These are phyloP conservation scores for Capsicum pubescens DNA, from an alignment of 257 asterid genomes.

Conservation along the genomic window DNA sequence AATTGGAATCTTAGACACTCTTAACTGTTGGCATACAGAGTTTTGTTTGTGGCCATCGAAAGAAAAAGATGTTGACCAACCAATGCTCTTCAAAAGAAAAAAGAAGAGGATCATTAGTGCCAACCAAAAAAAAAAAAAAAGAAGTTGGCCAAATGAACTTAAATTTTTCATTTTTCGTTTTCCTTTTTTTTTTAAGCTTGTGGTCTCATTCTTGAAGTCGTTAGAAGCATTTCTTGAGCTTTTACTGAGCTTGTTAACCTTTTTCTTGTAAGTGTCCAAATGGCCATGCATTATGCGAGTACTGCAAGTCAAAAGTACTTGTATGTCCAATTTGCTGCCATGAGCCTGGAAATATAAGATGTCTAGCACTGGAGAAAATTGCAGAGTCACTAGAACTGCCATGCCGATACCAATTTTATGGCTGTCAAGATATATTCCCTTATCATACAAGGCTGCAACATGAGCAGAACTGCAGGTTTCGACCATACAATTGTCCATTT, in stretches of 20 bases:
- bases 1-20: not conserved
- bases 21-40: not conserved
- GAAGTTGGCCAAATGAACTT: not conserved
- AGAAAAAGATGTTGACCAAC: not conserved
- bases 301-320: constrained; percentile 41
- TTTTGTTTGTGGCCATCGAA: not conserved
- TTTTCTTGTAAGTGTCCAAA: constrained; percentile 45
- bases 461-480: too few species aligned
- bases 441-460: too few species aligned
- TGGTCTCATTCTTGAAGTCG: not conserved
- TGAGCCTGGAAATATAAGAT: too few species aligned
- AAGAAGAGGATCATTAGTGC: not conserved
- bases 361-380: too few species aligned
- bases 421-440: too few species aligned
- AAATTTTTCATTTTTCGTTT: not conserved
- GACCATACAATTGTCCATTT: too few species aligned
- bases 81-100: not conserved
- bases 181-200: constrained; percentile 2
- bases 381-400: too few species aligned
- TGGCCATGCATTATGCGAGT: constrained; percentile 43
- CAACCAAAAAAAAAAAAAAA: not conserved
- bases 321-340: constrained; percentile 46
- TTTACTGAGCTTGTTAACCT: not conserved
- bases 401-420: too few species aligned
- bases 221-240: not conserved